These are phyloP conservation scores for Starmerella vitae DNA, from an alignment of 805 yeast species.

Conservation along the genomic window DNA sequence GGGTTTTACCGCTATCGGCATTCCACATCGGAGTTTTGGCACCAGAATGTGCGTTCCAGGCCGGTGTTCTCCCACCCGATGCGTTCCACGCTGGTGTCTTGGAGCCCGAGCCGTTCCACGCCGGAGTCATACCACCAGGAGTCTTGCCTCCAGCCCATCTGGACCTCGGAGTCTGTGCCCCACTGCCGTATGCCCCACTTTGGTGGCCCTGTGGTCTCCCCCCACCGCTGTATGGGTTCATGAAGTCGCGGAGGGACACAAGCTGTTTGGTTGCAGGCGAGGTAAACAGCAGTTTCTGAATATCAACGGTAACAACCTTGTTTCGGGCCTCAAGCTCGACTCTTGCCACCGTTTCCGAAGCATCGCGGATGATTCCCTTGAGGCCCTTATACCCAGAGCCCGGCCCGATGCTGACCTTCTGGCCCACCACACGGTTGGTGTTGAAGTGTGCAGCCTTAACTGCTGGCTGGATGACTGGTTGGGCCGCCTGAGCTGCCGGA, in stretches of 20 bases:
- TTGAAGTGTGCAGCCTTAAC: conserved; percentile 19
- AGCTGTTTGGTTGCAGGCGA: conserved; percentile 44
- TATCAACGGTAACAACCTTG: conserved; percentile 74
- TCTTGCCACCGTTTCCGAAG: conserved; percentile 81
- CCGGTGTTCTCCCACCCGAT: conserved; percentile 39
- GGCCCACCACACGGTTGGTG: conserved; percentile 43
- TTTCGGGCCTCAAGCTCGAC: conserved; percentile 88
- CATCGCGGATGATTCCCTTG: conserved; percentile 84
- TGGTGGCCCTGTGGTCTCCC: conserved; percentile 3
- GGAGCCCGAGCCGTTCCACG: conserved; percentile 24
- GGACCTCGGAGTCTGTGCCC: conserved; percentile 14
- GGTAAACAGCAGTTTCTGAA: conserved; percentile 60
- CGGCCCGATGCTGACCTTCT: conserved; percentile 70
- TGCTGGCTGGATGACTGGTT: conserved; percentile 40
- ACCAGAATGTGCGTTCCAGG: conserved; percentile 33
- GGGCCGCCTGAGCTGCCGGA: conserved; percentile 37
- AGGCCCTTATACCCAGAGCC: conserved; percentile 91
- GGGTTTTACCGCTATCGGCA: conserved; percentile 16
- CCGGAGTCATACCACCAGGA: conserved; percentile 26
- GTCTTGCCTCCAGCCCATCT: conserved; percentile 25
- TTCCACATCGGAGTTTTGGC: conserved; percentile 32
- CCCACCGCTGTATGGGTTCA: conserved; percentile 28
- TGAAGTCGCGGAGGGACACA: conserved; percentile 66
- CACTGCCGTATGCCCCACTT: conserved; percentile 18
- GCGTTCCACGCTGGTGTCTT: conserved; percentile 27